Evolutionary conservation across 2,329 filamentous ascomycete genomes (phyloP).

Genomic region (Polychaeton citri): DNA sequence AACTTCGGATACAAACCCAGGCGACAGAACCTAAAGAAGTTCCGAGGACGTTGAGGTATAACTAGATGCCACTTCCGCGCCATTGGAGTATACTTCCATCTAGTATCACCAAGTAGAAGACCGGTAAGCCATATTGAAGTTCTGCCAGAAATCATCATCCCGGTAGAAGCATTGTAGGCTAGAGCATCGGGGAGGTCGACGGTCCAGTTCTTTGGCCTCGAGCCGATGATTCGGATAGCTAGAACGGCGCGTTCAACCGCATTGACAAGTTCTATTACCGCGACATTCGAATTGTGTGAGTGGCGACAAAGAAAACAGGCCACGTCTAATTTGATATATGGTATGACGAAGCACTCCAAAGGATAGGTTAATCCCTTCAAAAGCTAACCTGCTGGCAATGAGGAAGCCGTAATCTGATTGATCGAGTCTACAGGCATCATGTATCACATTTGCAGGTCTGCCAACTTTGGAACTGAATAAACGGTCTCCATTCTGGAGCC

Average conservation of each 20-base stretch:
- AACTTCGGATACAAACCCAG: neutral
- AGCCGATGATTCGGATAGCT: neutral
- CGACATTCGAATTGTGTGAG: neutral
- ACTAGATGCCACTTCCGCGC: neutral
- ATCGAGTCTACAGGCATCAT: neutral
- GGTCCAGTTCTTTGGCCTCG: neutral
- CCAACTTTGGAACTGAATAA: neutral
- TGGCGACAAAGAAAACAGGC: neutral
- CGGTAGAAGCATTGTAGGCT: neutral
- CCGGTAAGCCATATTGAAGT: neutral
- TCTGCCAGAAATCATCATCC: neutral
- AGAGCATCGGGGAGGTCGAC: neutral
- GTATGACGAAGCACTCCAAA: neutral
- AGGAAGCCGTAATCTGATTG: neutral
- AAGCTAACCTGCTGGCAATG: neutral
- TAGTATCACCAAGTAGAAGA: neutral
- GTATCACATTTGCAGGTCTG: neutral
- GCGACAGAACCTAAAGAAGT: neutral
- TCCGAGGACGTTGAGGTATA: neutral
- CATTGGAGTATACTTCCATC: neutral
- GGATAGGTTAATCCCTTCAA: neutral
- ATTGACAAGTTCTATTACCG: neutral
- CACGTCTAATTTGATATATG: neutral
- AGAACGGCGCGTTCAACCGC: neutral
- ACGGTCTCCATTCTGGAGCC: constrained; percentile 2